Percentiles rank a stretch among this genome's conserved stretches.
phyloP scores from a whole-genome alignment of 306 rosid species.

The Cyclanthera cordifolia region DNA sequence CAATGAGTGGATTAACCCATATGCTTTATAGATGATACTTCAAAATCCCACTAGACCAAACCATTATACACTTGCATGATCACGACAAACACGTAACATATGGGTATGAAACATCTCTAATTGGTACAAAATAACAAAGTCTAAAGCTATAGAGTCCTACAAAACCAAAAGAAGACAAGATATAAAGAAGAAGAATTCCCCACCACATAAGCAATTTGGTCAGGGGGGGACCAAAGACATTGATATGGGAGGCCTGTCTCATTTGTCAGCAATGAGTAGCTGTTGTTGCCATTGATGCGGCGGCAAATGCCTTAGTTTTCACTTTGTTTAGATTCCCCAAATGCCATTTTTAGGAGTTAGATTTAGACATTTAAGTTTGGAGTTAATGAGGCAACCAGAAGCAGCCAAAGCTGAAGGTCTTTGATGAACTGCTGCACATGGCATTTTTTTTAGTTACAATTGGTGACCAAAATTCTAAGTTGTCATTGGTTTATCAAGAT shows the following conservation, averaged over 20 bases:
- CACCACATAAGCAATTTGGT: neutral
- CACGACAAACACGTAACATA: neutral
- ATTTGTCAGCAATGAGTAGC: conserved; percentile 6
- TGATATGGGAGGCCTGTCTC: conserved; percentile 2
- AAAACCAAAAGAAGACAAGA: neutral
- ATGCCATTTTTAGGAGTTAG: conserved; percentile 4
- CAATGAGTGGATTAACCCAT: too few relatives aligned
- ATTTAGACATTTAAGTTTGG: neutral
- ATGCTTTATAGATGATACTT: too few relatives aligned
- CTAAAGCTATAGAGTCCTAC: neutral
- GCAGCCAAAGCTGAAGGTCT: neutral
- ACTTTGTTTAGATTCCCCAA: conserved; percentile 1
- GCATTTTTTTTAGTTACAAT: neutral
- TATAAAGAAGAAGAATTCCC: neutral
- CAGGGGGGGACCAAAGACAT: conserved; percentile 8
- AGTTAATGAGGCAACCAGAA: neutral
- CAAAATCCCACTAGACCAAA: neutral
- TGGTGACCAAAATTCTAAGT: neutral
- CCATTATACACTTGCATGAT: neutral
- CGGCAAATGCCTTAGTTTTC: neutral
- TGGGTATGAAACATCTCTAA: neutral
- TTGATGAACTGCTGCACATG: neutral
- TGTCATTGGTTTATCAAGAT: conserved; percentile 3
- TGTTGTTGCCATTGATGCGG: conserved; percentile 2
- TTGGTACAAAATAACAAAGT: conserved; percentile 1